A percentile compares a stretch with the other conserved stretches of the same genome.
These are phyloP conservation scores for Dactylellina drechsleri DNA, from an alignment of 2,329 filamentous ascomycete species.

Conservation along the genomic window DNA sequence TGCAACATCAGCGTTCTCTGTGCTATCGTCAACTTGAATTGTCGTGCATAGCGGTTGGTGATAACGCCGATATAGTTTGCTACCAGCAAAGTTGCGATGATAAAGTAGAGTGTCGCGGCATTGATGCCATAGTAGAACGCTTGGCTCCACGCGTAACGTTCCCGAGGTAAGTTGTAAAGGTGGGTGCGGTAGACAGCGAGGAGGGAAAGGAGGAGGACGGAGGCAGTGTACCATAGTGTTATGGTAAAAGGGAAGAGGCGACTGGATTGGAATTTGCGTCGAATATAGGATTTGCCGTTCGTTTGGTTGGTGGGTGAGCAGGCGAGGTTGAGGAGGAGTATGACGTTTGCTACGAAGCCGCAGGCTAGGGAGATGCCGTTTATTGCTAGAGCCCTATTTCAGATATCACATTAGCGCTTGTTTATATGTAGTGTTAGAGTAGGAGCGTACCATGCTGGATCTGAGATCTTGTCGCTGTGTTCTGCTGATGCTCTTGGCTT, in stretches of 20 bases:
- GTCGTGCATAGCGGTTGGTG: slow-evolving; percentile 73
- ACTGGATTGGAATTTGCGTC: slow-evolving; percentile 77
- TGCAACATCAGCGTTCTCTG: slow-evolving; percentile 91
- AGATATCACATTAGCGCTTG: not conserved
- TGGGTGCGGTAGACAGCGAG: slow-evolving; percentile 73
- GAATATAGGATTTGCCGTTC: no score
- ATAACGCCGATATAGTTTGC: slow-evolving; percentile 73
- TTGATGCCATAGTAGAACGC: slow-evolving; percentile 89
- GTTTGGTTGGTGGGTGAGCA: no score
- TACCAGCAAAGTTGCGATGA: slow-evolving; percentile 79
- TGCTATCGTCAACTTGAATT: slow-evolving; percentile 78
- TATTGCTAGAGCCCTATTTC: slow-evolving; percentile 72
- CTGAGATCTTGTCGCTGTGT: slow-evolving; percentile 69
- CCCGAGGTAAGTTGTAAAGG: slow-evolving; percentile 64
- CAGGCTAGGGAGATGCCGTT: slow-evolving; percentile 81
- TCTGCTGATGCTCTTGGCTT: slow-evolving; percentile 66
- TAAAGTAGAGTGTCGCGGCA: slow-evolving; percentile 80
- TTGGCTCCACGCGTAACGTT: slow-evolving; percentile 72
- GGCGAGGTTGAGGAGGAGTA: slow-evolving; percentile 88
- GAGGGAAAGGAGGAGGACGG: slow-evolving; percentile 74
- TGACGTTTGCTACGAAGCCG: slow-evolving; percentile 81
- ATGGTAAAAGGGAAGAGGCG: slow-evolving; percentile 87
- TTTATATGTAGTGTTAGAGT: not conserved
- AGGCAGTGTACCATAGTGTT: slow-evolving; percentile 76
- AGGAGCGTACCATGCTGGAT: slow-evolving; percentile 74